A percentile compares a stretch with the other conserved stretches of the same genome.
phyloP scores from a whole-genome alignment of 306 rosid genomes.

The Vigna trinervia region DNA sequence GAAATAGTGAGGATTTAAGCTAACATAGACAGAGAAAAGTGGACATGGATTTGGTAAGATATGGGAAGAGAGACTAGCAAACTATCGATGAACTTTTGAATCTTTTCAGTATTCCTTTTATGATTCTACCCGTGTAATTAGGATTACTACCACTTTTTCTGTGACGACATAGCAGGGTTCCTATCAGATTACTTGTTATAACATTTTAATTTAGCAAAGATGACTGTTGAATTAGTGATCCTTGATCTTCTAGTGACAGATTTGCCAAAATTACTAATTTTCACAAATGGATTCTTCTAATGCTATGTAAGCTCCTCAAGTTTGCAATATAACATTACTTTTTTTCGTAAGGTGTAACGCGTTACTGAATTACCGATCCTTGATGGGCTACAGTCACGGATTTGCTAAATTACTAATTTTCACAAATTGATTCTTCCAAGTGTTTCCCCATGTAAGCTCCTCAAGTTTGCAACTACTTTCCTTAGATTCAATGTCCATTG shows the following conservation, averaged over 20 bases:
- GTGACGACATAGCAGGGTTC: not conserved
- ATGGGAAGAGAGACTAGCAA: conserved; percentile 4
- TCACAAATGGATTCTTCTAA: not conserved
- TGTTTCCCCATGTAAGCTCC: not conserved
- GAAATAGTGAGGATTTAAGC: not conserved
- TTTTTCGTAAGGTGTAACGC: not conserved
- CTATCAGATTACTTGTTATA: not conserved
- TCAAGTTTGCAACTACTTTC: not conserved
- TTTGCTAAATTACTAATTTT: not conserved
- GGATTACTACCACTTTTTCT: not conserved
- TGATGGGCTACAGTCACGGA: no score
- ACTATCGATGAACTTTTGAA: not conserved
- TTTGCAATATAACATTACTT: not conserved
- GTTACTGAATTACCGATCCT: no score
- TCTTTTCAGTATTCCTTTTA: not conserved
- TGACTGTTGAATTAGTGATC: not conserved
- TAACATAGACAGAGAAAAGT: not conserved
- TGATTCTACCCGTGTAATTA: not conserved
- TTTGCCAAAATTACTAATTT: not conserved
- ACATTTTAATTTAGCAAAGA: not conserved
- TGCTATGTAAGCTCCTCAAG: not conserved
- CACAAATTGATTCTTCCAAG: not conserved
- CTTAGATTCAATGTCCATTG: not conserved
- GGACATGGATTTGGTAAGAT: not conserved
- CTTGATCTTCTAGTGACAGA: conserved; percentile 7